A percentile compares a stretch with the other conserved stretches of the same genome.
phyloP scores from a whole-genome alignment of 306 rosid genomes.

The Pterocarpus macrocarpus region DNA sequence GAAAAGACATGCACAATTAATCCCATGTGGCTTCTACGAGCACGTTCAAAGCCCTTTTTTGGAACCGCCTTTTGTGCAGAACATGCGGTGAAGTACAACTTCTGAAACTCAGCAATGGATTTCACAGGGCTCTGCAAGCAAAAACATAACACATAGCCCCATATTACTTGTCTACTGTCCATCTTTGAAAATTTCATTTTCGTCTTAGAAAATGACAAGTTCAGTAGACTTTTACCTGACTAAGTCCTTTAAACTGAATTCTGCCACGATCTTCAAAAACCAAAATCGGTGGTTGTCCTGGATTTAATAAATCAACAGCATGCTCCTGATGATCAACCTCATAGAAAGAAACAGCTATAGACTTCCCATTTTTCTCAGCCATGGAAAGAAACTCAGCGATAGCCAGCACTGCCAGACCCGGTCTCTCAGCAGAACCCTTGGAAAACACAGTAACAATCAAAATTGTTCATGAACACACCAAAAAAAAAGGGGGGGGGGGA shows the following conservation, averaged over 20 bases:
- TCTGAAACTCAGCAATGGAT: constrained; percentile 70
- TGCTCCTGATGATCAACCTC: constrained; percentile 84
- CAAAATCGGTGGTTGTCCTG: constrained; percentile 62
- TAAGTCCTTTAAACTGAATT: constrained; percentile 86
- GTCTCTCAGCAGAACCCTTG: constrained; percentile 79
- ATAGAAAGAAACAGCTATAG: constrained; percentile 70
- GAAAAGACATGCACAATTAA: constrained; percentile 68
- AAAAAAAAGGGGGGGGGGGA: not conserved
- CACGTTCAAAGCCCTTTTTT: constrained; percentile 60
- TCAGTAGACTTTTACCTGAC: constrained; percentile 57
- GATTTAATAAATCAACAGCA: constrained; percentile 75
- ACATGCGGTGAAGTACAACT: constrained; percentile 56
- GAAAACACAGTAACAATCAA: constrained; percentile 39
- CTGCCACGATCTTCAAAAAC: constrained; percentile 77
- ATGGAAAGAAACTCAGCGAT: constrained; percentile 63
- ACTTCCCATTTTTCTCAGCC: constrained; percentile 63
- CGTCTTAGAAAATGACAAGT: constrained; percentile 1
- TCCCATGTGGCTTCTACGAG: constrained; percentile 74
- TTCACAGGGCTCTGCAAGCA: constrained; percentile 69
- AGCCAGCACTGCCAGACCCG: constrained; percentile 80
- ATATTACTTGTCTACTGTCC: constrained; percentile 6
- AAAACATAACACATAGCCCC: not conserved
- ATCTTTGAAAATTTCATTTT: not conserved
- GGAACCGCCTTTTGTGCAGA: constrained; percentile 58
- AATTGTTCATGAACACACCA: constrained; percentile 22